A percentile compares a stretch with the other conserved stretches of the same genome.
These are phyloP conservation scores for Aspergillus awamori DNA, from an alignment of 2,329 filamentous ascomycete genomes.

Conservation along the genomic window DNA sequence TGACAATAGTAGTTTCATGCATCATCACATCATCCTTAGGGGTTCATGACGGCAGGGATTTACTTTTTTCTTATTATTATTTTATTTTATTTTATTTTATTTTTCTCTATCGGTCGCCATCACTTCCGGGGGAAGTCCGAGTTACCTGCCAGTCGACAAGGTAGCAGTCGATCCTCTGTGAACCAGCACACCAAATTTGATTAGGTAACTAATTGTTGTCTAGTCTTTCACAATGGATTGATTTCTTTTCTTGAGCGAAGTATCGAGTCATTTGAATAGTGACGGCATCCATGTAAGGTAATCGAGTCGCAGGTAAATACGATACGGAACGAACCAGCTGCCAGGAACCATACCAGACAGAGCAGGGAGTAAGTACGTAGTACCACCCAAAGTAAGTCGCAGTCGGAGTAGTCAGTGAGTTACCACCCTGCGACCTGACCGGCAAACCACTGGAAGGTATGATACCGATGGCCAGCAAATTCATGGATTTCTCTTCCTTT, in stretches of 20 bases:
- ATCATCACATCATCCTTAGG: not conserved
- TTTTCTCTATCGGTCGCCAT: no score
- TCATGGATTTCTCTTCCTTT: not conserved
- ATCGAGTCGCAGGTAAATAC: constrained; percentile 2
- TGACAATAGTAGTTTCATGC: no score
- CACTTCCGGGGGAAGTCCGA: no score
- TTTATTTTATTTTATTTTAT: no score
- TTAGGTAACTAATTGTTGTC: no score
- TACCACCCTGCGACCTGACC: no score
- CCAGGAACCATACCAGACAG: constrained; percentile 6
- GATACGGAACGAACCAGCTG: constrained; percentile 1
- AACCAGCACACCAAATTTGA: not conserved
- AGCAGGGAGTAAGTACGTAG: not conserved
- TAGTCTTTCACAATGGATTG: no score
- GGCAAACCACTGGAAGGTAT: not conserved
- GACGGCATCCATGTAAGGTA: not conserved
- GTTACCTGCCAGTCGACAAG: not conserved
- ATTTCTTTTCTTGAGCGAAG: no score
- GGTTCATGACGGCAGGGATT: not conserved
- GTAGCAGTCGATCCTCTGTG: constrained; percentile 8
- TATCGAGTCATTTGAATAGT: no score
- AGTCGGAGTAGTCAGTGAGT: no score
- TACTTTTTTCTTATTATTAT: not conserved
- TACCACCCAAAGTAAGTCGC: no score
- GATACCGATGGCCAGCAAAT: not conserved